Conservation (phyloP, 345 rosid genomes). For the Euphorbia tirucalli region DNA sequence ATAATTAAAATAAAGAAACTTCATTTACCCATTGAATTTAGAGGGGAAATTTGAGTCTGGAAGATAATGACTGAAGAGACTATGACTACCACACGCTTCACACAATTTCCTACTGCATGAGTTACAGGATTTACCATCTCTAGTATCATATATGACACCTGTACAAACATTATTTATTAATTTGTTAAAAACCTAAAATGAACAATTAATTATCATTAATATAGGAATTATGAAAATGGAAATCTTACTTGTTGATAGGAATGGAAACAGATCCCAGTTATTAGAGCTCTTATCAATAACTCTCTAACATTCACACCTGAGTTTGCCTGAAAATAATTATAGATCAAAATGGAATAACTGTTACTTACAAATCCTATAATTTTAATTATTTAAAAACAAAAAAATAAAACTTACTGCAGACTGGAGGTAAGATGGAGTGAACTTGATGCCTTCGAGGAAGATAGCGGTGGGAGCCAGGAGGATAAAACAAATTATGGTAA, state of each 20-base stretch:
- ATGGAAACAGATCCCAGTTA: conserved; percentile 75
- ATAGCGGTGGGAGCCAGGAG: conserved; percentile 67
- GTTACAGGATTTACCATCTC: conserved; percentile 78
- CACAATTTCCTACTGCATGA: conserved; percentile 84
- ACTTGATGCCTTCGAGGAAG: conserved; percentile 59
- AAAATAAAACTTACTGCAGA: conserved; percentile 54
- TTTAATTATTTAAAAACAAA: too few relatives aligned
- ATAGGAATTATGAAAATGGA: not conserved
- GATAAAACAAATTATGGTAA: conserved; percentile 65
- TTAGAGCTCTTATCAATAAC: conserved; percentile 52
- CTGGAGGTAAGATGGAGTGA: conserved; percentile 63
- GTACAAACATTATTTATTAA: not conserved
- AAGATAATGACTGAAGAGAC: conserved; percentile 71
- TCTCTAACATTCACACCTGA: conserved; percentile 53
- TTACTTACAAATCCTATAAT: not conserved
- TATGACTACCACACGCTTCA: conserved; percentile 81
- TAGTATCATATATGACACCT: conserved; percentile 81
- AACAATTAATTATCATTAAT: not conserved
- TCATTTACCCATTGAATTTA: conserved; percentile 56
- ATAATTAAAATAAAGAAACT: not conserved
- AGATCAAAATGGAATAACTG: conserved; percentile 1
- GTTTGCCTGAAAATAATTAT: conserved; percentile 45
- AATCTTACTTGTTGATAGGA: conserved; percentile 70
- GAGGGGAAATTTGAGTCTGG: conserved; percentile 53
- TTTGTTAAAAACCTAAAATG: not conserved